Conservation (phyloP, 306 rosid genomes). For the Cucurbita moschata region DNA sequence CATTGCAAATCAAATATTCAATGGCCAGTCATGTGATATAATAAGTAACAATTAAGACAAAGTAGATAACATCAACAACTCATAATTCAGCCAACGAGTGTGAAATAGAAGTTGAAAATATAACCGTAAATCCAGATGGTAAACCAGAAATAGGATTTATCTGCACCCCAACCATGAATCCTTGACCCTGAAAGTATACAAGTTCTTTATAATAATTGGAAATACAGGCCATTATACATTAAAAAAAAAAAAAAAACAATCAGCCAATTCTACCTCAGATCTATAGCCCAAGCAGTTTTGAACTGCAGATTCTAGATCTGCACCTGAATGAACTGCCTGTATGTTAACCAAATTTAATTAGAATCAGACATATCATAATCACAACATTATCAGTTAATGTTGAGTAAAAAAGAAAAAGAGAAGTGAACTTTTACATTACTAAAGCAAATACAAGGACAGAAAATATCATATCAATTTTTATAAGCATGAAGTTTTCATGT, state of each 20-base stretch:
- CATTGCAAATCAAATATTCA: neutral
- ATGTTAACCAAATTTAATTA: conserved; percentile 6
- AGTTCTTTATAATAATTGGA: conserved; percentile 11
- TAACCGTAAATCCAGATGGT: conserved; percentile 81
- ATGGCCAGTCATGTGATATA: conserved; percentile 3
- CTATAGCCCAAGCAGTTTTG: conserved; percentile 77
- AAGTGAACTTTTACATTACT: neutral
- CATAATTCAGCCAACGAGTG: neutral
- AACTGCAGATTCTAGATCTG: conserved; percentile 86
- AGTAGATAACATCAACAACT: neutral
- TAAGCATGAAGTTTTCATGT: neutral
- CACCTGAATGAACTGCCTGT: conserved; percentile 99
- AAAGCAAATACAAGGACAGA: neutral
- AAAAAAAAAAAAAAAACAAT: neutral
- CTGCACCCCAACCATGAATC: conserved; percentile 98
- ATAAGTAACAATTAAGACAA: conserved; percentile 9
- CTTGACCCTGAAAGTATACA: conserved; percentile 70
- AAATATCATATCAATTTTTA: neutral
- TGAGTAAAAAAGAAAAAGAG: neutral
- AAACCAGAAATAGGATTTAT: conserved; percentile 80
- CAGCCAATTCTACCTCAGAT: conserved; percentile 47
- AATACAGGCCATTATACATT: conserved; percentile 3
- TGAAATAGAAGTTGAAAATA: conserved; percentile 11
- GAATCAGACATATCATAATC: neutral
- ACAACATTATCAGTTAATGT: neutral